These are phyloP conservation scores for Lachancea kluyveri DNA, from an alignment of 805 yeast species.

Conservation along the genomic window DNA sequence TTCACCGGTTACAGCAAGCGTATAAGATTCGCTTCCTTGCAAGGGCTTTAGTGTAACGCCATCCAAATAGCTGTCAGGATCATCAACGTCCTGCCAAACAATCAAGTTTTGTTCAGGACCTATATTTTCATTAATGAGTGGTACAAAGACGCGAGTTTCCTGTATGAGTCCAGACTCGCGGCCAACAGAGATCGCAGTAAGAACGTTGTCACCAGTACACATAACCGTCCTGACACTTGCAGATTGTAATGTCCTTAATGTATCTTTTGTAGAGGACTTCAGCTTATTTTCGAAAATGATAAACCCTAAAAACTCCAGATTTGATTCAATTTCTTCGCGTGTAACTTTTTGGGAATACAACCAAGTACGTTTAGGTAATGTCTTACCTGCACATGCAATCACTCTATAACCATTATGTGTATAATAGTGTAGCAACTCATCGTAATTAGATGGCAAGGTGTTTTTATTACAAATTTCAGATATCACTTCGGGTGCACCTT, in stretches of 20 bases:
- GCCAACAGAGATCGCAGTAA: conserved; percentile 93
- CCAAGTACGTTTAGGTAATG: conserved; percentile 39
- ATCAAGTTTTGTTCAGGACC: conserved; percentile 26
- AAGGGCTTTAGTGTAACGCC: conserved; percentile 52
- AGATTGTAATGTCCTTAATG: conserved; percentile 49
- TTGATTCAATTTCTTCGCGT: conserved; percentile 64
- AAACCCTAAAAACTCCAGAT: conserved; percentile 75
- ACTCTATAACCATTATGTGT: conserved; percentile 94
- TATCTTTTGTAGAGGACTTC: conserved; percentile 59
- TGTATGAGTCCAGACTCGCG: conserved; percentile 68
- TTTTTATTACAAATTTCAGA: conserved; percentile 64
- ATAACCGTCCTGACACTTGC: conserved; percentile 81
- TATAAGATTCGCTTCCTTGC: conserved; percentile 38
- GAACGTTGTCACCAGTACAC: conserved; percentile 97
- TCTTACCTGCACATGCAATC: conserved; percentile 83
- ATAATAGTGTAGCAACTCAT: conserved; percentile 68
- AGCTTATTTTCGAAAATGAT: conserved; percentile 89
- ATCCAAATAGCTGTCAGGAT: conserved; percentile 54
- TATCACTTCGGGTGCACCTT: conserved; percentile 98
- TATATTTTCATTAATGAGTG: conserved; percentile 41
- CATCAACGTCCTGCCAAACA: conserved; percentile 65
- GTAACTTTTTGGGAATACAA: conserved; percentile 42
- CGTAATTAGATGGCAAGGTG: conserved; percentile 68
- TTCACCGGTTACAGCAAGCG: conserved; percentile 89
- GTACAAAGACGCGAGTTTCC: conserved; percentile 51